Conservation (phyloP, 306 rosid genomes). For the Trifolium repens region DNA sequence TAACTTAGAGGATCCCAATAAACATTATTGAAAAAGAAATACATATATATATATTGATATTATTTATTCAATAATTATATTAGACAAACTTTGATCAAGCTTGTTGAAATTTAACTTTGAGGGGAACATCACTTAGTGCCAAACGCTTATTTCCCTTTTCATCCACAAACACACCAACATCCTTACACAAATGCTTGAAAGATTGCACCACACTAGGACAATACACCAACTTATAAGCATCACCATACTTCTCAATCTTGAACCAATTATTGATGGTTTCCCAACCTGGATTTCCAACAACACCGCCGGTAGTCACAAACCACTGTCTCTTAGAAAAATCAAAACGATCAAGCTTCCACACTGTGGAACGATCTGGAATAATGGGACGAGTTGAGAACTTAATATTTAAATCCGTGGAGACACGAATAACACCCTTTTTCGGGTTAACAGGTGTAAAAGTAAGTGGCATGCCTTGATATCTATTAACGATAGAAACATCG, state of each 20-base stretch:
- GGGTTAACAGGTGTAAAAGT: constrained; percentile 36
- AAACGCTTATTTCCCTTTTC: constrained; percentile 19
- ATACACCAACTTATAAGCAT: constrained; percentile 51
- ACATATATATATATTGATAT: neutral
- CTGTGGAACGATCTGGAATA: constrained; percentile 38
- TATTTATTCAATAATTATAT: no score
- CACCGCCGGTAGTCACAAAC: constrained; percentile 50
- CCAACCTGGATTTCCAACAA: constrained; percentile 43
- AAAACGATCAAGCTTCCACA: constrained; percentile 50
- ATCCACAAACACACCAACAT: constrained; percentile 28
- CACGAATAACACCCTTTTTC: constrained; percentile 43
- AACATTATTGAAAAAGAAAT: neutral
- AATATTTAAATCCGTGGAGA: constrained; percentile 55
- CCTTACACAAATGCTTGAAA: constrained; percentile 18
- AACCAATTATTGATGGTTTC: constrained; percentile 51
- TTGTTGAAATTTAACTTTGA: constrained; percentile 25
- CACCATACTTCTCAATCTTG: constrained; percentile 54
- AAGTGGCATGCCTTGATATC: constrained; percentile 42
- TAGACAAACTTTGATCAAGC: neutral
- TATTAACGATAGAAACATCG: constrained; percentile 43
- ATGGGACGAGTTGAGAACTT: constrained; percentile 3
- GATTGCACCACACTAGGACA: constrained; percentile 58
- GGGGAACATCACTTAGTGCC: constrained; percentile 28
- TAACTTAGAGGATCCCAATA: neutral
- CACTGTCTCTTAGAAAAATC: constrained; percentile 23